Base-by-base conservation (phyloP, 2,329 filamentous ascomycete species). In the Rhynchosporium graminicola region DNA sequence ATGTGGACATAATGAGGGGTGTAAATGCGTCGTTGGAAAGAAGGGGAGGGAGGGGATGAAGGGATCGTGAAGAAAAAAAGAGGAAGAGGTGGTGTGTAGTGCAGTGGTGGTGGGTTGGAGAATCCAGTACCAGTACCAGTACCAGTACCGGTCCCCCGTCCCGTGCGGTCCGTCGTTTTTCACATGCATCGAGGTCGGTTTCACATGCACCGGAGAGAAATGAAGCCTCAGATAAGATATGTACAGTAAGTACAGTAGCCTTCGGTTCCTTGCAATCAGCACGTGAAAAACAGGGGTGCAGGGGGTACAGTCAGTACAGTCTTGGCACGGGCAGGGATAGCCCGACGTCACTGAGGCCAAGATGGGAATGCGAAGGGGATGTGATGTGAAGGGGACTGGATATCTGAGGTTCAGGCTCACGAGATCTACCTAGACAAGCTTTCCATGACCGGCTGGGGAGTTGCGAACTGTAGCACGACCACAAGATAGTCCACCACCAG, bases 1-100 rank as follows among this genome's bases (percentile, higher is more conserved):
- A 61, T 64, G 59, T 68, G 57, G 48, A 65, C 57, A 67, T 59
- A 59, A 47, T 46, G 43, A 9, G 43, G 26, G 43, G 15, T 20
- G n/a, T 10, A 63, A 62, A 48, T 63, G 47, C 55, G 33, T 36
- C 6, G 33, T 6, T 36, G 33, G 1, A 36, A 59, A 45, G 33
- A 52, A 42, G 57, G 40, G 47, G 45, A 45, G 36, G 38, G 55
- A 51, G 50, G 47, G 54, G 29, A 60, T 38, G 42, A 58, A 28
- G 43, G 55, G 52, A 29, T 57, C 52, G 50, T 38, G 40, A 58
- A 28, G 43, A 57, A 47, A 52, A 61, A 61, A 48, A 57, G 43
- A 33, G 36, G 58, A 31, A 13, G 28, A 33, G n/a, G 43, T 46
- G 43, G n/a, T 10, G 6, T 20, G 1, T 20, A 20, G 20, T 20